Conservation (phyloP, 2,329 filamentous ascomycete genomes). For the Aureobasidium zeae region DNA sequence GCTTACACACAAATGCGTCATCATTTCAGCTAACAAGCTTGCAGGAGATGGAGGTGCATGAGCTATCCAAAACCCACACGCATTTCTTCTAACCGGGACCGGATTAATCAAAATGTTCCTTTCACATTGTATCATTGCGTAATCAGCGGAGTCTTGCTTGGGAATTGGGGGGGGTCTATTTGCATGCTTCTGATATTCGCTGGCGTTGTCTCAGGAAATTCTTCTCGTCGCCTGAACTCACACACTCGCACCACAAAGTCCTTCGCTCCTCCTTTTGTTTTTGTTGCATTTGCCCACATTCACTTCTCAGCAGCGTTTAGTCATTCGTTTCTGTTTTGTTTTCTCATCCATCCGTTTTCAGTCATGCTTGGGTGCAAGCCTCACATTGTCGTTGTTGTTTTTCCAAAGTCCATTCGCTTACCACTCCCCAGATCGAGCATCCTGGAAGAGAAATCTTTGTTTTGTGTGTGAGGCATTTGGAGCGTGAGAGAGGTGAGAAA, state of each 20-base stretch:
- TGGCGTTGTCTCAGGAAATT: slow-evolving; percentile 14
- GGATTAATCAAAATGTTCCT: slow-evolving; percentile 7
- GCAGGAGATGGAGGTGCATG: slow-evolving; percentile 99
- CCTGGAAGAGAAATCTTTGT: slow-evolving; percentile 10
- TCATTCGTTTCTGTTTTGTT: slow-evolving; percentile 14
- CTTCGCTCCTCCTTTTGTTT: slow-evolving; percentile 7
- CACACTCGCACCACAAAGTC: neutral
- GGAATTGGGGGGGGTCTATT: slow-evolving; percentile 8
- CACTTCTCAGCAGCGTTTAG: slow-evolving; percentile 13
- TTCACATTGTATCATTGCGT: slow-evolving; percentile 16
- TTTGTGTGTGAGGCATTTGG: slow-evolving; percentile 11
- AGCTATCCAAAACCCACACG: slow-evolving; percentile 97
- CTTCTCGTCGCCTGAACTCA: slow-evolving; percentile 5
- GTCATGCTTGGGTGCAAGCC: slow-evolving; percentile 1
- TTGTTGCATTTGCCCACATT: slow-evolving; percentile 1
- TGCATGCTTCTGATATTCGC: slow-evolving; percentile 13
- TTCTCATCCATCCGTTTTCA: neutral
- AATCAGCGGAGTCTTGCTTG: slow-evolving; percentile 6
- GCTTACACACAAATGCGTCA: no score
- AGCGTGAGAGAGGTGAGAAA: slow-evolving; percentile 5
- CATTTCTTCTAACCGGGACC: slow-evolving; percentile 83
- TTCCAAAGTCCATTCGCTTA: slow-evolving; percentile 8
- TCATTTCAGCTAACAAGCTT: slow-evolving; percentile 39
- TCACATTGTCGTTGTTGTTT: slow-evolving; percentile 13
- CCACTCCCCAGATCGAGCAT: neutral